Evolutionary conservation across 768 basidiomycete species (phyloP), one percentile per base, ranked within the genome.

Genomic region (Mycena amicta): DNA sequence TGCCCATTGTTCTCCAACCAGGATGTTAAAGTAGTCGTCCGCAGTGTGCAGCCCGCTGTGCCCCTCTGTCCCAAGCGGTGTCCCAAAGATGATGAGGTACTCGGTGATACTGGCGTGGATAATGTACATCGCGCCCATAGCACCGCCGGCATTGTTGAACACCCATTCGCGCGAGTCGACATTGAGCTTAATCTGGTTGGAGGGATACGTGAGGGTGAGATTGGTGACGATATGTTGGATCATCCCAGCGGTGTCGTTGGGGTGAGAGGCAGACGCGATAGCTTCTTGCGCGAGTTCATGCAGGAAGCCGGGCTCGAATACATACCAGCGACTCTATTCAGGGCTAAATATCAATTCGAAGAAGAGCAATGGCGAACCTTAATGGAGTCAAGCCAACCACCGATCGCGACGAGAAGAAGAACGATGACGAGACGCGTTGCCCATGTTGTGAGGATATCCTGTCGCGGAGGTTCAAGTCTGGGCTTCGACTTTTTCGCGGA

Each of bases 91-190:
- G 71, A 94, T 94, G 65, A 93, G 83, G 76, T 96, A 99, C 77
- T 99, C 97, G 11, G 96, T 98, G 67, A 99, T 88, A 75, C 87
- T 90, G 18, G 96, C 93, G 68, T 98, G 97, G 63, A 98, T 92
- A 74, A 98, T 83, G 72, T 95, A 97, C 96, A 99, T 98, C 30
- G 89, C 89, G 41, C 95, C 95, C 95, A 96, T 98, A 1, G 95
- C 95, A 59, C 97, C 97, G 12, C 95, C 97, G 0, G 96, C 95
- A 67, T 98, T 98, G 79, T 87, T 98, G 75, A 96, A 91, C 25
- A 97, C 84, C 96, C 96, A 98, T 68, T 98, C 95, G 33, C 78
- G 77, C 22, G 82, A 70, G 75, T 89, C 67, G 50, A 84, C 63
- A 69, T 86, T 84, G 61, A 92, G 55, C 20, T 74, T 76, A 40